Base-by-base conservation (phyloP, 2,329 filamentous ascomycete genomes). In the Aspergillus quadrilineatus region DNA sequence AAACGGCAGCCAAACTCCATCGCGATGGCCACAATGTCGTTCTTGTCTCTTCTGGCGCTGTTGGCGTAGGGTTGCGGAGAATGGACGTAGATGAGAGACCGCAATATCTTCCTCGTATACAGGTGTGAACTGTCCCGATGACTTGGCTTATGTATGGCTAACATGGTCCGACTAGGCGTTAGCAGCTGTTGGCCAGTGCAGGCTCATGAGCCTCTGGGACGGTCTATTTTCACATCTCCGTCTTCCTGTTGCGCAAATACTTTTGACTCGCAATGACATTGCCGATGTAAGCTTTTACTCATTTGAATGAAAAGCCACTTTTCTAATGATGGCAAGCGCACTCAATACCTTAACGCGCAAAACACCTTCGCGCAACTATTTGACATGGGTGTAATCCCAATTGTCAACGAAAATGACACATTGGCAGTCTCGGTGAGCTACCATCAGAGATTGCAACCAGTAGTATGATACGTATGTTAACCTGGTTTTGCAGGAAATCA, bases 361-460 rank as follows among this genome's bases (percentile, higher is more conserved):
- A 97, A 96, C 70, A 97, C 94, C 0, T 90, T 99, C 71, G 84
- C 86, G 51, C 91, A 96, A 73, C 82, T 97, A 46, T 79, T 99
- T 15, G 87, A 92, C 67, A 94, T 97, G 88, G 92, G 92, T 1
- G 93, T 97, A 28, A 95, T 99, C 61, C 94, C 94, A 8, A 97
- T 99, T 67, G 94, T 99, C 62, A 99, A 99, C 69, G 94, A 99
- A 77, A 99, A 99, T 74, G 94, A 99, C 73, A 99, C 94, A 2
- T 79, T 99, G 53, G 91, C 92, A 26, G 94, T 99, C 63, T 90
- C 93, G 44, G 79, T 81, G 75, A 30, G 75, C 59, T 45, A 15
- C 47, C n/a, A 12, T 41, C n/a, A 17, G 4, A 5, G 7, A 14
- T 6, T 9, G 7, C 7, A n/a, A 34, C 14, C 4, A 36, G 3